Conservation (phyloP, 306 rosid species). For the Mucuna pruriens region DNA sequence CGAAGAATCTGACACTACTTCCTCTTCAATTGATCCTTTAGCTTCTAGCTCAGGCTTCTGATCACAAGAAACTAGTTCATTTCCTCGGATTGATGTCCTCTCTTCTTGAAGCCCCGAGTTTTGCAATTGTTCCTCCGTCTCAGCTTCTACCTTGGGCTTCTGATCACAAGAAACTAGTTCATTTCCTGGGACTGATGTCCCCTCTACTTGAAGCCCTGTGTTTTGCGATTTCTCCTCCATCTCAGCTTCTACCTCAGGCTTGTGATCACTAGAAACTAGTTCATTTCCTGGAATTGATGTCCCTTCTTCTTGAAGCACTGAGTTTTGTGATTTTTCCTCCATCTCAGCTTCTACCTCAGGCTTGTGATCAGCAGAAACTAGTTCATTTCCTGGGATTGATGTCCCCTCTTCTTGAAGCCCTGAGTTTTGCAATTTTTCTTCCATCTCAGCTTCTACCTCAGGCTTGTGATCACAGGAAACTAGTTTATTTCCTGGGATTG, state of each 20-base stretch:
- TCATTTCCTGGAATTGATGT: constrained; percentile 39
- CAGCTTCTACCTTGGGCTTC: constrained; percentile 39
- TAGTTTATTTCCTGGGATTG: constrained; percentile 43
- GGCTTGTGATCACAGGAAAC: constrained; percentile 38
- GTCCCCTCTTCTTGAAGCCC: constrained; percentile 34
- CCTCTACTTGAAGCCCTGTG: constrained; percentile 34
- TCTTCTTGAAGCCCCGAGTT: constrained; percentile 32
- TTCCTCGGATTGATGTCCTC: constrained; percentile 33
- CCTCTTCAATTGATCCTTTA: constrained; percentile 26
- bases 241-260: constrained; percentile 33
- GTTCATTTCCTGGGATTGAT: constrained; percentile 43
- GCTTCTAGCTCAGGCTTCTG: constrained; percentile 24
- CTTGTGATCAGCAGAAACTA: constrained; percentile 37
- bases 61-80: constrained; percentile 35
- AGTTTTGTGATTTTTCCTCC: constrained; percentile 43
- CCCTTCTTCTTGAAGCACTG: constrained; percentile 32
- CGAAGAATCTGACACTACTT: constrained; percentile 28
- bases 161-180: constrained; percentile 44
- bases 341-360: constrained; percentile 36
- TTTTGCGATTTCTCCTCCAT: constrained; percentile 42
- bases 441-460: constrained; percentile 35
- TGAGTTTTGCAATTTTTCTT: constrained; percentile 40
- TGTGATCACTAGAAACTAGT: constrained; percentile 38
- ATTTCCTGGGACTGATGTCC: constrained; percentile 30
- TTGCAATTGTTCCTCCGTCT: constrained; percentile 40